These are phyloP conservation scores for Tremella yokohamensis DNA, from an alignment of 768 basidiomycete genomes.

Conservation along the genomic window DNA sequence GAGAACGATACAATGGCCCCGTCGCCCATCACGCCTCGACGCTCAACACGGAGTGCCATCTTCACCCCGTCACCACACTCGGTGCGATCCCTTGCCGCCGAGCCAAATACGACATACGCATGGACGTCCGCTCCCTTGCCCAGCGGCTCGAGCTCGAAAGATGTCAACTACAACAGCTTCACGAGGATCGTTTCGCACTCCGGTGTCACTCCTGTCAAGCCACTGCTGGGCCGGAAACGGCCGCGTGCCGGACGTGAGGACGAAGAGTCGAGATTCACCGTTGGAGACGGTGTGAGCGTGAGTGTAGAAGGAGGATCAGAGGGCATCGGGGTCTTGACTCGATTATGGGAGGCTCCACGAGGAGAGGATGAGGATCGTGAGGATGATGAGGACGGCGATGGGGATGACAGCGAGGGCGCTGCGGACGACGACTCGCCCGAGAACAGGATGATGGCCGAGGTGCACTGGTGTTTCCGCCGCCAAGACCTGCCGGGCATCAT, in stretches of 20 bases:
- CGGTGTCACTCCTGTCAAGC: conserved; percentile 10
- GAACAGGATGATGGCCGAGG: conserved; percentile 42
- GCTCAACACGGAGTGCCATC: conserved; percentile 33
- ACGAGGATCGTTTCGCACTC: conserved; percentile 18
- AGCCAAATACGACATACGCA: conserved; percentile 25
- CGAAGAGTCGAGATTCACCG: conserved; percentile 33
- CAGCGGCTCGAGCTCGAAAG: background rate
- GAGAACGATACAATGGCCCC: too few relatives aligned
- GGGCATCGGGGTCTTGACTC: conserved; percentile 43
- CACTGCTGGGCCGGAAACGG: conserved; percentile 2
- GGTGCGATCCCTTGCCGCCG: conserved; percentile 5
- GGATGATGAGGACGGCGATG: conserved; percentile 18
- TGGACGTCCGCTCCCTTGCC: conserved; percentile 26
- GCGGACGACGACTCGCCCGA: conserved; percentile 22
- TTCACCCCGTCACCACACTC: conserved; percentile 36
- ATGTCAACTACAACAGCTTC: conserved; percentile 27
- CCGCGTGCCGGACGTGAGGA: conserved; percentile 22
- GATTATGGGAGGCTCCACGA: conserved; percentile 44
- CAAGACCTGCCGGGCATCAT: conserved; percentile 46
- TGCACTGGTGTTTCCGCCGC: conserved; percentile 49
- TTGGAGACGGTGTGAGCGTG: conserved; percentile 48
- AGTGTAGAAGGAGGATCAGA: conserved; percentile 38
- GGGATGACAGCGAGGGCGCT: conserved; percentile 11
- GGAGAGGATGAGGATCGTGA: conserved; percentile 21
- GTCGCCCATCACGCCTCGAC: conserved; percentile 31